Evolutionary conservation across 2,329 filamentous ascomycete species (phyloP).

Genomic region (Didymella pinodella): DNA sequence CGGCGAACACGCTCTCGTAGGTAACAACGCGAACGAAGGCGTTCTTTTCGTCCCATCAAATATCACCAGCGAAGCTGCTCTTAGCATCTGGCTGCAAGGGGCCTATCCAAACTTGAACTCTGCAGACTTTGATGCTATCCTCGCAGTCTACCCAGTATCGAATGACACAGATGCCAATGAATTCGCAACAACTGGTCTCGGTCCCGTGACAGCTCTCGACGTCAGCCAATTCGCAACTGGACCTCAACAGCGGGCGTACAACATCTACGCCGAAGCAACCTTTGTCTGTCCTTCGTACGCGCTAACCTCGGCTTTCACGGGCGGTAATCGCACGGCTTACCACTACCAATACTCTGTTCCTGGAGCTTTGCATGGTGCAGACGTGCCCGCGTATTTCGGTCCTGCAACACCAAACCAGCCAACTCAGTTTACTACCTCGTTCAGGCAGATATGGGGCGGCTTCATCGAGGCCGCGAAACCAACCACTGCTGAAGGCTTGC

Average conservation of each 20-base stretch:
- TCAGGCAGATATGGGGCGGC: constrained; percentile 7
- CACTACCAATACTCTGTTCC: constrained; percentile 37
- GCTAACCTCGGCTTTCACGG: constrained; percentile 58
- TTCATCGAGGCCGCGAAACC: constrained; percentile 3
- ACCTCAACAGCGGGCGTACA: constrained; percentile 62
- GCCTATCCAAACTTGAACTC: constrained; percentile 51
- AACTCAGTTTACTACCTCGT: constrained; percentile 2
- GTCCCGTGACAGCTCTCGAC: constrained; percentile 58
- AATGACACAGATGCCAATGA: constrained; percentile 22
- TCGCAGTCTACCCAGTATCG: constrained; percentile 50
- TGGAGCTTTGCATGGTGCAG: constrained; percentile 27
- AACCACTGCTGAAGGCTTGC: not conserved
- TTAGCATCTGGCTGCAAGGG: constrained; percentile 53
- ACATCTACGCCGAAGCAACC: constrained; percentile 64
- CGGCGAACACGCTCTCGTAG: constrained; percentile 45
- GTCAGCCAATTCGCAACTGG: constrained; percentile 60
- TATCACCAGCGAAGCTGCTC: constrained; percentile 52
- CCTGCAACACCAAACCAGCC: constrained; percentile 20
- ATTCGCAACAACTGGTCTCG: constrained; percentile 25
- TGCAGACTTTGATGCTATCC: constrained; percentile 50
- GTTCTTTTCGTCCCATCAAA: constrained; percentile 55
- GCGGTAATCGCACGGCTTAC: constrained; percentile 13
- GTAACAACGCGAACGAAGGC: constrained; percentile 62
- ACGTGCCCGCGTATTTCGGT: constrained; percentile 31
- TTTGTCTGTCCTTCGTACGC: constrained; percentile 66